Percentiles rank a stretch among this genome's conserved stretches.
These are phyloP conservation scores for Solanum phureja DNA, from an alignment of 257 asterid genomes.

Conservation along the genomic window DNA sequence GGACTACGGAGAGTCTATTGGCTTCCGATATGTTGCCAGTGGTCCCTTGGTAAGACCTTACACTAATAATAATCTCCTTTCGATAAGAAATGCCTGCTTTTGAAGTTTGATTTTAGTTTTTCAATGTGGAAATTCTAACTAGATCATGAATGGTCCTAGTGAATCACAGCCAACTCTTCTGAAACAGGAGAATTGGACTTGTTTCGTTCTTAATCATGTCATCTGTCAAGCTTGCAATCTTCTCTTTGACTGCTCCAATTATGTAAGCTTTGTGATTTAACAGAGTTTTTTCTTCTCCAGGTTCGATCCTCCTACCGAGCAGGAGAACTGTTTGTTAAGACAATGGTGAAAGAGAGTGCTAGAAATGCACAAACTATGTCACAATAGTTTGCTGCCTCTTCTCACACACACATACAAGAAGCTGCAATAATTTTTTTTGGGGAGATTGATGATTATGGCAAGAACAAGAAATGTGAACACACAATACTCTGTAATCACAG, in stretches of 20 bases:
- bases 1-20: conserved; percentile 92
- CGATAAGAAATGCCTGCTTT: not conserved
- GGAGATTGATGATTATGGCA: not conserved
- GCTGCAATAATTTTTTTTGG: not conserved
- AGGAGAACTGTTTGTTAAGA: conserved; percentile 90
- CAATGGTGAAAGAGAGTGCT: conserved; percentile 69
- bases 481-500: not conserved
- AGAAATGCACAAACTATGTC: conserved; percentile 7
- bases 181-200: not conserved
- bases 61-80: not conserved
- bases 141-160: not conserved
- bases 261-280: not conserved
- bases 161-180: not conserved
- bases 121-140: not conserved
- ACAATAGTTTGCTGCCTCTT: not conserved
- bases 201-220: not conserved
- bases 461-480: not conserved
- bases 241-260: not conserved
- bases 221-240: not conserved
- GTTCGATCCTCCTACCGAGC: conserved; percentile 97
- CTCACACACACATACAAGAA: not conserved
- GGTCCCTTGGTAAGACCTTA: conserved; percentile 74
- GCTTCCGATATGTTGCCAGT: conserved; percentile 95
- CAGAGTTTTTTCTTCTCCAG: conserved; percentile 23
- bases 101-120: not conserved